Evolutionary conservation across 805 yeast genomes (phyloP), one percentile per base, ranked within the genome.

Genomic region (Kodamaea hsintzibuensis): DNA sequence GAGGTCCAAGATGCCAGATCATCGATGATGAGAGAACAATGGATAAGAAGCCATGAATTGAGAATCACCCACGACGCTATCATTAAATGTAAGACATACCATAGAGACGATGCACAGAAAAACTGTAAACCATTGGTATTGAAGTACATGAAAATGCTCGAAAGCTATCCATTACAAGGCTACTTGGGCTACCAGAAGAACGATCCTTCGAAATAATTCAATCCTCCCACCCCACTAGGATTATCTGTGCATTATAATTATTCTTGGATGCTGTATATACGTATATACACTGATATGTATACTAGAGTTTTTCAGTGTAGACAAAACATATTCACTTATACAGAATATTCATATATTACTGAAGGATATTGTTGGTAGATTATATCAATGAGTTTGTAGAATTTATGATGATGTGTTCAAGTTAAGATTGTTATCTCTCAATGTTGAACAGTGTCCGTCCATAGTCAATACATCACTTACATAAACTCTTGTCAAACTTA

Each of bases 141-240:
- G 73, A 83, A 77, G 74, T 89, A 89, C 69, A 73, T 89, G 76
- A 88, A 86, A 62, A 78, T 89, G 88, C 76, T 89, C 54, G 92
- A 90, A 53, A 72, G 79, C 49, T 81, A 86, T 61, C 81, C 84
- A 61, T 79, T 86, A 56, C 80, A 82, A 61, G 96, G 96, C 44
- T 88, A 80, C 73, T 74, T 85, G 66, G 93, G 91, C n/a, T 88
- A 89, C 75, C 96, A 89, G 76, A 86, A 89, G 81, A 89, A 89
- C 73, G 96, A 89, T 67, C 95, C 93, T 45, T 77, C 89, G 38
- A 87, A 88, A 74, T 87, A 74, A 37, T 39, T 10, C 44, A 38
- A 47, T 38, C 14, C 25, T 22, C 25, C n/a, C 42, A 19, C 39
- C 10, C n/a, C n/a, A n/a, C n/a, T n/a, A n/a, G 50, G 42, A 47